A percentile compares a stretch with the other conserved stretches of the same genome.
Evolutionary conservation across 352 stramenopile species (phyloP).

Genomic region (Lagenidium giganteum): DNA sequence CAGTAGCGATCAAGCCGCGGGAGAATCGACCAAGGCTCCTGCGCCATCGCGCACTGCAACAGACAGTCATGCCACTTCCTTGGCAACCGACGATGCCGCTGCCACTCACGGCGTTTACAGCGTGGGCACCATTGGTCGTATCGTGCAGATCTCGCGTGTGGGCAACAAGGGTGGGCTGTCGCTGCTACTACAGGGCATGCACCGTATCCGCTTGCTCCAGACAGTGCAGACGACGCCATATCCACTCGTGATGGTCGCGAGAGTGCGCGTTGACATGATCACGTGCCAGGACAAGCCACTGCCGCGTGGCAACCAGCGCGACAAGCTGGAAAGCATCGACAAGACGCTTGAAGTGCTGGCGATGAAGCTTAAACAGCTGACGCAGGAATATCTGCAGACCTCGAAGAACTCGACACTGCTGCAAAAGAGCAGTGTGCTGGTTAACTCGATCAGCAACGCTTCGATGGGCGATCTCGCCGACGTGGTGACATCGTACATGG

Average conservation of each 20-base stretch:
- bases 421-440: slow-evolving; percentile 36
- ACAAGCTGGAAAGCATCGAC: slow-evolving; percentile 4
- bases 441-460: slow-evolving; percentile 48
- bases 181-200: slow-evolving; percentile 49
- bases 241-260: slow-evolving; percentile 35
- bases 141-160: slow-evolving; percentile 59
- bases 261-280: not conserved
- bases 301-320: too few relatives aligned
- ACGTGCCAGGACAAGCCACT: slow-evolving; percentile 6
- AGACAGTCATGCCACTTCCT: too few relatives aligned
- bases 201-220: slow-evolving; percentile 39
- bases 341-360: slow-evolving; percentile 31
- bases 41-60: too few relatives aligned
- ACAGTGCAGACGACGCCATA: slow-evolving; percentile 43
- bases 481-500: slow-evolving; percentile 49
- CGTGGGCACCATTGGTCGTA: slow-evolving; percentile 46
- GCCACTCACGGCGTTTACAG: slow-evolving; percentile 33
- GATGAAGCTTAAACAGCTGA: slow-evolving; percentile 38
- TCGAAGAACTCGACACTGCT: slow-evolving; percentile 43
- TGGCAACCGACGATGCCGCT: too few relatives aligned
- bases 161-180: slow-evolving; percentile 34
- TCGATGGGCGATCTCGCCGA: slow-evolving; percentile 47
- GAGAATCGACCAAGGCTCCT: too few relatives aligned
- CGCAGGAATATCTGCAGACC: slow-evolving; percentile 46
- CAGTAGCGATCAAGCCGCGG: slow-evolving; percentile 7